A percentile compares a stretch with the other conserved stretches of the same genome.
These are phyloP conservation scores for Trichoderma semiorbis DNA, from an alignment of 2,329 filamentous ascomycete genomes.

Conservation along the genomic window DNA sequence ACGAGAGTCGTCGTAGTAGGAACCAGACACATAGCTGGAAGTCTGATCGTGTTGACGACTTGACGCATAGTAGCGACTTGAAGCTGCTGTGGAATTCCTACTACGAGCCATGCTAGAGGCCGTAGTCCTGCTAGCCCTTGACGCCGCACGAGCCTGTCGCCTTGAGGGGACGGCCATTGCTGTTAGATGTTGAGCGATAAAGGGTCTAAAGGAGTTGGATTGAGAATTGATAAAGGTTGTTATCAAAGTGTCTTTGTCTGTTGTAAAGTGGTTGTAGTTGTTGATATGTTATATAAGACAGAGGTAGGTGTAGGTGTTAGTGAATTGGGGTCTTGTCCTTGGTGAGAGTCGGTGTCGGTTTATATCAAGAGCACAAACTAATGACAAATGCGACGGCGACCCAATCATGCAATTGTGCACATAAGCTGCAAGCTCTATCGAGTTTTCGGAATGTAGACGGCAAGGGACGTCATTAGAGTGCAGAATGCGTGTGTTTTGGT, in stretches of 20 bases:
- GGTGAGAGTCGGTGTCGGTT: slow-evolving; percentile 16
- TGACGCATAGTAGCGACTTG: slow-evolving; percentile 14
- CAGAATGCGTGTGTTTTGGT: slow-evolving; percentile 10
- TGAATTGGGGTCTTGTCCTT: not conserved
- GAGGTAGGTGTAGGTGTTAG: not conserved
- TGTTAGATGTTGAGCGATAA: not conserved
- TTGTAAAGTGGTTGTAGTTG: not conserved
- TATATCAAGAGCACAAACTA: slow-evolving; percentile 4
- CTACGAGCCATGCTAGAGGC: slow-evolving; percentile 17
- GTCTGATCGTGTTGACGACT: slow-evolving; percentile 14
- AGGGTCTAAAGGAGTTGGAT: not conserved
- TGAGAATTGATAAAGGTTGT: not conserved
- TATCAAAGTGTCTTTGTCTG: not conserved
- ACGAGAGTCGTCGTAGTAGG: slow-evolving; percentile 14
- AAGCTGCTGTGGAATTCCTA: slow-evolving; percentile 13
- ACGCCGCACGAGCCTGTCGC: slow-evolving; percentile 13
- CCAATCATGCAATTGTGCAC: slow-evolving; percentile 15
- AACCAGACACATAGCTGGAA: slow-evolving; percentile 16
- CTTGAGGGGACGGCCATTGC: slow-evolving; percentile 14
- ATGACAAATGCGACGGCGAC: not conserved
- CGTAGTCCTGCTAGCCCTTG: slow-evolving; percentile 5
- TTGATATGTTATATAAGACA: not conserved
- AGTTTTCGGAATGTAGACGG: not conserved
- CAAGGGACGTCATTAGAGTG: slow-evolving; percentile 9
- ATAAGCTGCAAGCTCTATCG: slow-evolving; percentile 19